Conservation (phyloP, 2,329 filamentous ascomycete genomes). For the Aureobasidium zeae region DNA sequence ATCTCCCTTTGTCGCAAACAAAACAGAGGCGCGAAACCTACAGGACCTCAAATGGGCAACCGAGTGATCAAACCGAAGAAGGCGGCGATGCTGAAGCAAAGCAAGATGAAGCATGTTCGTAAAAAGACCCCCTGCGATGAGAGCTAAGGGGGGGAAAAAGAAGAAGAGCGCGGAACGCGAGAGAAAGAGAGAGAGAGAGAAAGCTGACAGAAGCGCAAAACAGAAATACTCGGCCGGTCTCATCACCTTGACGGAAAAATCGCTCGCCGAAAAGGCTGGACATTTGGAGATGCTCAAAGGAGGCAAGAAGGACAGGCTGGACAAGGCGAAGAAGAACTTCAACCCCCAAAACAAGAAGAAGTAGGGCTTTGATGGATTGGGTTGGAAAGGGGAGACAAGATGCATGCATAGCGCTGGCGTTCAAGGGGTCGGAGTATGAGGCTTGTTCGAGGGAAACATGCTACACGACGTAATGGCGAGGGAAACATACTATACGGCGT, state of each 20-base stretch:
- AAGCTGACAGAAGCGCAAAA: neutral
- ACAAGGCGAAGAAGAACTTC: constrained; percentile 9
- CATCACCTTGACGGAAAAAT: constrained; percentile 56
- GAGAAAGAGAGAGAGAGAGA: neutral
- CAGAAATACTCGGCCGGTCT: constrained; percentile 55
- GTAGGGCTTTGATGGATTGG: too few relatives aligned
- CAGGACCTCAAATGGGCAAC: constrained; percentile 36
- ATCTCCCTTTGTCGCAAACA: neutral
- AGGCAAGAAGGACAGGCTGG: constrained; percentile 50
- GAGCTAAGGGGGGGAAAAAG: too few relatives aligned
- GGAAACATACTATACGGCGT: too few relatives aligned
- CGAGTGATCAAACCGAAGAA: constrained; percentile 61
- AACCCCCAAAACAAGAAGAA: too few relatives aligned
- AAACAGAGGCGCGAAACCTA: constrained; percentile 15
- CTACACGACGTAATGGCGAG: too few relatives aligned
- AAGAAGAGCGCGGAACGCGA: too few relatives aligned
- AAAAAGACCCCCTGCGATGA: neutral
- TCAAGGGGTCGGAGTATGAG: neutral
- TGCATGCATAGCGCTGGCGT: constrained; percentile 12
- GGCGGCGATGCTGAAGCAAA: constrained; percentile 47
- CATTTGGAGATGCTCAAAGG: constrained; percentile 60
- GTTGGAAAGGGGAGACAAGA: too few relatives aligned
- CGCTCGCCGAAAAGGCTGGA: constrained; percentile 56
- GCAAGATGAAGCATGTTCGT: constrained; percentile 52
- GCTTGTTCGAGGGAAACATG: neutral